phyloP scores from a whole-genome alignment of 495 filamentous ascomycete genomes.

The Aspergillus haitiensis region DNA sequence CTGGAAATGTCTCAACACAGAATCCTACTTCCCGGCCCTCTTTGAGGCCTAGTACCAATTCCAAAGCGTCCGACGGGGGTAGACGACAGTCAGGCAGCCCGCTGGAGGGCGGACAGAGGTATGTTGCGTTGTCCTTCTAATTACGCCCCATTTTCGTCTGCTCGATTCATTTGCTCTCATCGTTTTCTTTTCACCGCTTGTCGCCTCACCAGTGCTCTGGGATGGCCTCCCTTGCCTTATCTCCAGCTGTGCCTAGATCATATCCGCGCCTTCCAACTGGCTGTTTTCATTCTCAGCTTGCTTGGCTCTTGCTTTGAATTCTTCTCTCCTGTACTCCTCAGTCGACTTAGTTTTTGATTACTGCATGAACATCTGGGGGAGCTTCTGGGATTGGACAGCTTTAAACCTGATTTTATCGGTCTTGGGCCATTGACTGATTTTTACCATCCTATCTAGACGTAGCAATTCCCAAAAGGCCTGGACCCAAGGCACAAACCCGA shows the following conservation, averaged over 20 bases:
- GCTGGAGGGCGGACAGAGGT: conserved; percentile 57
- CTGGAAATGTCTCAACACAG: conserved; percentile 46
- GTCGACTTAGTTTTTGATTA: not conserved
- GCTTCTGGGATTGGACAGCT: conserved; percentile 4
- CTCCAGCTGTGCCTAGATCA: not conserved
- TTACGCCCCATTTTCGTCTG: conserved; percentile 16
- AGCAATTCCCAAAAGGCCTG: conserved; percentile 61
- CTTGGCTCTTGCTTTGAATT: not conserved
- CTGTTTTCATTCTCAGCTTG: not conserved
- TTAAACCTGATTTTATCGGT: not conserved
- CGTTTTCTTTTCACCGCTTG: conserved; percentile 18
- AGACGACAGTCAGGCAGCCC: conserved; percentile 60
- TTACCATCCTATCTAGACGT: conserved; percentile 35
- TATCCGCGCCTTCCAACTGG: not conserved
- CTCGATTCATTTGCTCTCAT: conserved; percentile 15
- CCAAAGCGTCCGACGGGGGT: conserved; percentile 52
- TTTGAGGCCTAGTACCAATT: conserved; percentile 50
- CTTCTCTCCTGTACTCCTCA: not conserved
- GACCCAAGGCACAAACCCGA: conserved; percentile 63
- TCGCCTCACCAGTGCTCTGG: conserved; percentile 13
- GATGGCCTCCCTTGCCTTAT: conserved; percentile 8
- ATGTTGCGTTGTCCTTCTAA: conserved; percentile 30
- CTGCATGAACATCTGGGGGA: not conserved
- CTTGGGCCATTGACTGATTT: conserved; percentile 9
- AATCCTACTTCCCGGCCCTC: conserved; percentile 45